These are phyloP conservation scores for Capsaspora owczarzaki DNA, from an alignment of 78 protist species.

Conservation along the genomic window DNA sequence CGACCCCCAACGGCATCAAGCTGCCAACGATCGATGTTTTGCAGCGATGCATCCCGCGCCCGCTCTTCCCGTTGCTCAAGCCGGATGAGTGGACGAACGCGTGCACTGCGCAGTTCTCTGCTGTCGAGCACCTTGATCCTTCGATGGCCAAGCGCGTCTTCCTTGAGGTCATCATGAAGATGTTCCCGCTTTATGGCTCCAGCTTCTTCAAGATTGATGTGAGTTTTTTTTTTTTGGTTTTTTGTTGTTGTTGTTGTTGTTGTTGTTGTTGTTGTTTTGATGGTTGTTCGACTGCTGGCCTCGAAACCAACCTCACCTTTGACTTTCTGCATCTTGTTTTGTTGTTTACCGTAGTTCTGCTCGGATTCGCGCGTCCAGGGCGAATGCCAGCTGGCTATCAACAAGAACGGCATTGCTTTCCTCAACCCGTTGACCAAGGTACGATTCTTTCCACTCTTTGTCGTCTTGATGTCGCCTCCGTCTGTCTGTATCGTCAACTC, in stretches of 20 bases:
- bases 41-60: background rate
- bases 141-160: background rate
- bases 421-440: background rate
- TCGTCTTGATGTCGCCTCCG: background rate
- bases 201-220: background rate
- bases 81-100: background rate
- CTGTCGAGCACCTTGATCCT: background rate
- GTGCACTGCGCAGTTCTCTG: background rate
- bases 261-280: background rate
- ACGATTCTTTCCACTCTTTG: background rate
- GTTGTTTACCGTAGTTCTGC: background rate
- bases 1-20: background rate
- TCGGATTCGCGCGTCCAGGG: conserved; percentile 5
- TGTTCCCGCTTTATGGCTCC: background rate
- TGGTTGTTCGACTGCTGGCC: background rate
- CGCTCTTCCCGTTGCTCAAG: background rate
- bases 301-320: background rate
- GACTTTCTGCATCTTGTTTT: background rate
- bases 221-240: background rate
- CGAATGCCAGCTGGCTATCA: background rate
- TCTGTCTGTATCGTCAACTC: background rate
- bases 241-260: background rate
- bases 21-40: background rate
- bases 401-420: background rate
- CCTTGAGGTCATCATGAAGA: background rate